These are phyloP conservation scores for Cicer cuneatum DNA, from an alignment of 306 rosid genomes.

Conservation along the genomic window DNA sequence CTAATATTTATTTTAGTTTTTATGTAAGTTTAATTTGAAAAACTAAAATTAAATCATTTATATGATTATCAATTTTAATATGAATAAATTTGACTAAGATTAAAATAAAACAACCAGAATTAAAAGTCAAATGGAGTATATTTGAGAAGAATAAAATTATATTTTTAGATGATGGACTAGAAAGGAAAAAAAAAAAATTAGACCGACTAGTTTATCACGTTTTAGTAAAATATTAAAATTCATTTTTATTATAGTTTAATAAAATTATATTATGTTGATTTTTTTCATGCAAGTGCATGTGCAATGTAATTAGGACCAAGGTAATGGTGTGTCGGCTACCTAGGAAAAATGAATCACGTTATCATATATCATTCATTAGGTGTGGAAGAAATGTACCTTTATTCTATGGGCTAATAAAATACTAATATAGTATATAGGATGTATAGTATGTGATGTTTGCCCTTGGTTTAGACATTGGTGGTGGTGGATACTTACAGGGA, in stretches of 20 bases:
- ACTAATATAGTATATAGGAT: too few relatives aligned
- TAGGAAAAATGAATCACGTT: constrained; percentile 45
- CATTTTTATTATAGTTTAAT: background rate
- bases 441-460: background rate
- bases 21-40: too few relatives aligned
- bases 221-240: background rate
- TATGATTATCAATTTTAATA: too few relatives aligned
- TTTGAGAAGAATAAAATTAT: too few relatives aligned
- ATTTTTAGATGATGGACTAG: too few relatives aligned
- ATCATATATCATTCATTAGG: constrained; percentile 22
- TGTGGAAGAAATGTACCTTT: constrained; percentile 23
- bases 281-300: constrained; percentile 59
- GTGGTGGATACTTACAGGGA: background rate
- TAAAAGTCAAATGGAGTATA: too few relatives aligned
- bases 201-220: background rate
- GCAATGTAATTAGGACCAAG: constrained; percentile 48
- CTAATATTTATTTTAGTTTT: too few relatives aligned
- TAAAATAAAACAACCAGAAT: too few relatives aligned
- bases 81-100: too few relatives aligned
- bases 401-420: background rate
- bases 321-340: constrained; percentile 68
- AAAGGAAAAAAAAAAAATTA: too few relatives aligned
- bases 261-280: background rate
- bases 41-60: too few relatives aligned
- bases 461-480: background rate